These are phyloP conservation scores for Penicillium silybi DNA, from an alignment of 495 filamentous ascomycete species.

Conservation along the genomic window DNA sequence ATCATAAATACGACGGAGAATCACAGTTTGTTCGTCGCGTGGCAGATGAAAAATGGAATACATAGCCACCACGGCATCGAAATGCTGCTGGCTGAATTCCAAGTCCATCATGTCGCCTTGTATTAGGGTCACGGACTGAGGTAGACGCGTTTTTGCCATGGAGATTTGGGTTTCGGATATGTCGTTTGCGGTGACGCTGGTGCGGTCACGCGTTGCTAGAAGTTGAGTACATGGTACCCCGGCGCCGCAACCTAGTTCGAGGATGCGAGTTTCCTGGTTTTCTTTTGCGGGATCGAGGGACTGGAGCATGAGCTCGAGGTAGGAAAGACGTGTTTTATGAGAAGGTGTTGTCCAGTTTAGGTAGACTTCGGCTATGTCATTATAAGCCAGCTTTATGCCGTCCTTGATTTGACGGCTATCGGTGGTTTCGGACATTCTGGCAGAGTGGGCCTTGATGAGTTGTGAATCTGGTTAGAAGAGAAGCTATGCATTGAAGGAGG, in stretches of 20 bases:
- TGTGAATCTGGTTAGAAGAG: background rate
- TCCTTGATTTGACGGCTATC: conserved; percentile 11
- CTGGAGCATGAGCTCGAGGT: conserved; percentile 25
- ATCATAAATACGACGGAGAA: conserved; percentile 27
- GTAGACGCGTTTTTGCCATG: conserved; percentile 23
- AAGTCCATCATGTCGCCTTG: conserved; percentile 42
- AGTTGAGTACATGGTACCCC: conserved; percentile 33
- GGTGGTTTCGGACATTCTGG: background rate
- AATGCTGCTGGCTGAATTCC: conserved; percentile 19
- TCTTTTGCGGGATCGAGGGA: conserved; percentile 5
- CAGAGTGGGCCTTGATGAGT: background rate
- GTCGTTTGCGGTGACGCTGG: conserved; percentile 36
- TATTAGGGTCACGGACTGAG: conserved; percentile 17
- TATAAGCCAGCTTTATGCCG: conserved; percentile 33
- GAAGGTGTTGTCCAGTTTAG: conserved; percentile 30
- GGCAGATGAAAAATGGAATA: conserved; percentile 46
- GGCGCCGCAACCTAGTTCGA: conserved; percentile 43
- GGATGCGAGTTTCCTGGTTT: conserved; percentile 8
- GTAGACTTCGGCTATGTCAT: conserved; percentile 37
- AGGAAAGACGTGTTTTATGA: conserved; percentile 25
- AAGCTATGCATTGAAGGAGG: background rate
- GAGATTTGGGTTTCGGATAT: conserved; percentile 33
- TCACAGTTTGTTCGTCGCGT: conserved; percentile 30
- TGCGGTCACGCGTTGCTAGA: conserved; percentile 10
- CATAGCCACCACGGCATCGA: conserved; percentile 40